These are phyloP conservation scores for Amphirosellinia nigrospora DNA, from an alignment of 495 filamentous ascomycete genomes.

Conservation along the genomic window DNA sequence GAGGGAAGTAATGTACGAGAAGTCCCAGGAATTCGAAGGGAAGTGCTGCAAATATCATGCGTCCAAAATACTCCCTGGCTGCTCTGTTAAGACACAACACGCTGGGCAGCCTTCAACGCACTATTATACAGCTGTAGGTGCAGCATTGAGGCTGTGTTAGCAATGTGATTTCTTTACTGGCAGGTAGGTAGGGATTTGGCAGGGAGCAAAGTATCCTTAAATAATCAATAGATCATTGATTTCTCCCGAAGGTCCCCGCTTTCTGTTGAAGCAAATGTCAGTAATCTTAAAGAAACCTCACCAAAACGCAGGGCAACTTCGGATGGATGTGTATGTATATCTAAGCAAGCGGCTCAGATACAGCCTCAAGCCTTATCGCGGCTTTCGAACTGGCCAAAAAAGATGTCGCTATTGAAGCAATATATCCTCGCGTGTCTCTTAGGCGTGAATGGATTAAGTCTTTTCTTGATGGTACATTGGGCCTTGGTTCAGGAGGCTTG, in stretches of 20 bases:
- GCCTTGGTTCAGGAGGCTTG: background rate
- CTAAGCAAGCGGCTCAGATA: background rate
- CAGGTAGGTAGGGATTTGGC: too few species aligned
- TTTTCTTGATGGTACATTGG: background rate
- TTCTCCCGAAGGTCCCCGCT: too few species aligned
- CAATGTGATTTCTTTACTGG: background rate
- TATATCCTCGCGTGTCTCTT: background rate
- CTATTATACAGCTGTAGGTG: background rate
- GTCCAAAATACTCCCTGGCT: background rate
- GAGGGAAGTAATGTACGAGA: background rate
- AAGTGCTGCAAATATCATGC: background rate
- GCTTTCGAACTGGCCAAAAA: constrained; percentile 9
- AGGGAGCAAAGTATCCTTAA: too few species aligned
- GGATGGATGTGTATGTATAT: background rate
- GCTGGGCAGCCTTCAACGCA: background rate
- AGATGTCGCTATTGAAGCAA: background rate
- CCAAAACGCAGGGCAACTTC: background rate
- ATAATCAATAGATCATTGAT: too few species aligned
- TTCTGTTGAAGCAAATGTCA: too few species aligned
- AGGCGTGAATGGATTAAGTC: background rate
- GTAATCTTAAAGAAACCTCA: constrained; percentile 3
- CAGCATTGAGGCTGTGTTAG: background rate
- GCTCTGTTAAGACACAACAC: background rate
- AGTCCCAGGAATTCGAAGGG: background rate
- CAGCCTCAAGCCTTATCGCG: background rate